These are phyloP conservation scores for Acer saccharum DNA, from an alignment of 345 rosid species.

Conservation along the genomic window DNA sequence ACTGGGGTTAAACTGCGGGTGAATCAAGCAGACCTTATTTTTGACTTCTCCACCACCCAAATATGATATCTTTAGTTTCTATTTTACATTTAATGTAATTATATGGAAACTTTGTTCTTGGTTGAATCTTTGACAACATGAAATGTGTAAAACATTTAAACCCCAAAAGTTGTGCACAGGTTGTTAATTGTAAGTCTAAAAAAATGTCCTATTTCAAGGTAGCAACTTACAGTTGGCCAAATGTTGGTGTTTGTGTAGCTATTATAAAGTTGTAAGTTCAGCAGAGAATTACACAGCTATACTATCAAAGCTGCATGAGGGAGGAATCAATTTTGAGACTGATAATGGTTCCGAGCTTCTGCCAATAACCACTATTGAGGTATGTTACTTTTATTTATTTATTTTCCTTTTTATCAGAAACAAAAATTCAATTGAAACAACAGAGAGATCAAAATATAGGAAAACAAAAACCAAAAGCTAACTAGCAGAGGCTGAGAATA, in stretches of 20 bases:
- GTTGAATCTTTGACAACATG: too few relatives aligned
- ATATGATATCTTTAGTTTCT: neutral
- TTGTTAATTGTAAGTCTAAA: neutral
- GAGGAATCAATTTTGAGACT: constrained; percentile 76
- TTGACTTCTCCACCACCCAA: neutral
- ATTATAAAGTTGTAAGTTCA: constrained; percentile 78
- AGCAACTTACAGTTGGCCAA: neutral
- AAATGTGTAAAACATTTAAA: neutral
- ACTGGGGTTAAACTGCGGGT: neutral
- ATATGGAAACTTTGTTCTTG: too few relatives aligned
- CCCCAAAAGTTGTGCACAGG: neutral
- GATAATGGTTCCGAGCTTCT: constrained; percentile 94
- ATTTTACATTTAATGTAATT: neutral
- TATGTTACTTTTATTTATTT: constrained; percentile 20
- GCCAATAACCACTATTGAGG: constrained; percentile 76
- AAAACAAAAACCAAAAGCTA: neutral
- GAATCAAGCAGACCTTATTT: neutral
- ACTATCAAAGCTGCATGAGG: constrained; percentile 68
- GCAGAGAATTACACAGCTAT: constrained; percentile 66
- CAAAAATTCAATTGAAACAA: neutral
- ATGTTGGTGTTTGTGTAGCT: constrained; percentile 41
- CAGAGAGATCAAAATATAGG: neutral
- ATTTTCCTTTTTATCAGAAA: neutral
- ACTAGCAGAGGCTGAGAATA: neutral
- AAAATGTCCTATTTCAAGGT: neutral